A percentile compares a stretch with the other conserved stretches of the same genome.
Conservation (phyloP, 257 asterid genomes). For the Henckelia pumila region DNA sequence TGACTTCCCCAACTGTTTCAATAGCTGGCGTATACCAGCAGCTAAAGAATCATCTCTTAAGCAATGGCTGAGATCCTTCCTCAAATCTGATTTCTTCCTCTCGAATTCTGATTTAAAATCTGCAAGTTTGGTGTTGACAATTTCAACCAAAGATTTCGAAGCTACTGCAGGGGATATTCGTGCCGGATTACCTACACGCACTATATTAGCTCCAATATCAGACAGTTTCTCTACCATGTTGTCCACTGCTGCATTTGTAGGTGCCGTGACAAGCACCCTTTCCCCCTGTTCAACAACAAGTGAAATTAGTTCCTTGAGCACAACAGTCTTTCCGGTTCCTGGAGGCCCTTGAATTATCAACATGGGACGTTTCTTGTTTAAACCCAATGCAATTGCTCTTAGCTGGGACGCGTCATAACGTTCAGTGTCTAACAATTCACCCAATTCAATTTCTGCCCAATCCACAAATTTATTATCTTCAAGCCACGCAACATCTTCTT, state of each 20-base stretch:
- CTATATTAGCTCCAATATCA: slow-evolving; percentile 60
- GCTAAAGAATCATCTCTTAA: slow-evolving; percentile 92
- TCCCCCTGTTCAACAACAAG: slow-evolving; percentile 80
- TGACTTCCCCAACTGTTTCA: slow-evolving; percentile 85
- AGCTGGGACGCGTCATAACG: slow-evolving; percentile 62
- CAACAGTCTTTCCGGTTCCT: slow-evolving; percentile 90
- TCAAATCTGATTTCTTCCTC: slow-evolving; percentile 84
- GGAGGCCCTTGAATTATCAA: slow-evolving; percentile 93
- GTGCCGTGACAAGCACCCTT: slow-evolving; percentile 95
- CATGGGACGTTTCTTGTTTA: slow-evolving; percentile 81
- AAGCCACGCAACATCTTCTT: slow-evolving; percentile 62
- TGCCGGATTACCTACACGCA: slow-evolving; percentile 91
- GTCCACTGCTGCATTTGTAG: slow-evolving; percentile 98
- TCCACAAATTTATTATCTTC: slow-evolving; percentile 58
- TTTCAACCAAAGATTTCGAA: slow-evolving; percentile 81
- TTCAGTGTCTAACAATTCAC: slow-evolving; percentile 43
- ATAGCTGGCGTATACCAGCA: slow-evolving; percentile 96
- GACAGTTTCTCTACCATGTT: slow-evolving; percentile 93
- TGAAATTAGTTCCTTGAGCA: slow-evolving; percentile 73
- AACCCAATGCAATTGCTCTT: slow-evolving; percentile 83
- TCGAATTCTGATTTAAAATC: slow-evolving; percentile 70
- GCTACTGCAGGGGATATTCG: slow-evolving; percentile 79
- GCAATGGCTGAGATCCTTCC: slow-evolving; percentile 86
- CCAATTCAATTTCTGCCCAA: slow-evolving; percentile 63
- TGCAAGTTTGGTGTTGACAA: slow-evolving; percentile 68